A percentile compares a stretch with the other conserved stretches of the same genome.
Evolutionary conservation across 2,329 filamentous ascomycete species (phyloP).

Genomic region (Cercospora sojina): DNA sequence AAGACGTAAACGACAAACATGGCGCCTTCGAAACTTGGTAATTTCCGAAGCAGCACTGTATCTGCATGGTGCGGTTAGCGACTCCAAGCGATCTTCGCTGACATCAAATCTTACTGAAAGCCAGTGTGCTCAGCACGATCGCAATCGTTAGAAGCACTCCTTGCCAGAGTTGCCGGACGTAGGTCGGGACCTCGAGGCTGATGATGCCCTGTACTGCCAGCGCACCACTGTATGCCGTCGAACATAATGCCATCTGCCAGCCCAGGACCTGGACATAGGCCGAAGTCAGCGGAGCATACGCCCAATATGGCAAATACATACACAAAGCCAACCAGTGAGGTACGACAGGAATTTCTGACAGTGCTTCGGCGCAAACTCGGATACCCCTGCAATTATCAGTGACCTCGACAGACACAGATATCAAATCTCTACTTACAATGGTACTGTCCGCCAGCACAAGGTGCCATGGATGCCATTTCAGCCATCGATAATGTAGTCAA

Average conservation of each 20-base stretch:
- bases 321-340: conserved; percentile 21
- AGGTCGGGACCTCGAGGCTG: conserved; percentile 15
- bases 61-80: conserved; percentile 3
- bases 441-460: conserved; percentile 33
- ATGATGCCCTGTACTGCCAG: conserved; percentile 21
- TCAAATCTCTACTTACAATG: conserved; percentile 17
- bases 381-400: conserved; percentile 29
- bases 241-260: conserved; percentile 1
- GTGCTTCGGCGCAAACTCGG: conserved; percentile 29
- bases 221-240: not conserved
- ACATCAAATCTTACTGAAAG: conserved; percentile 12
- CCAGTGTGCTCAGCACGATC: conserved; percentile 18
- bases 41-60: conserved; percentile 37
- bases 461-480: conserved; percentile 33
- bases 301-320: not conserved
- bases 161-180: conserved; percentile 17
- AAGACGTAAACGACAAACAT: conserved; percentile 33
- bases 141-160: conserved; percentile 20
- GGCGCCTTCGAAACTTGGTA: conserved; percentile 42
- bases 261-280: not conserved
- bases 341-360: conserved; percentile 31
- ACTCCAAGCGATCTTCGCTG: not conserved
- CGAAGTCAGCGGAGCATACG: not conserved
- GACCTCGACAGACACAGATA: not conserved
- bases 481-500: conserved; percentile 22